Evolutionary conservation across 257 asterid species (phyloP).

Genomic region (Petunia secreta): DNA sequence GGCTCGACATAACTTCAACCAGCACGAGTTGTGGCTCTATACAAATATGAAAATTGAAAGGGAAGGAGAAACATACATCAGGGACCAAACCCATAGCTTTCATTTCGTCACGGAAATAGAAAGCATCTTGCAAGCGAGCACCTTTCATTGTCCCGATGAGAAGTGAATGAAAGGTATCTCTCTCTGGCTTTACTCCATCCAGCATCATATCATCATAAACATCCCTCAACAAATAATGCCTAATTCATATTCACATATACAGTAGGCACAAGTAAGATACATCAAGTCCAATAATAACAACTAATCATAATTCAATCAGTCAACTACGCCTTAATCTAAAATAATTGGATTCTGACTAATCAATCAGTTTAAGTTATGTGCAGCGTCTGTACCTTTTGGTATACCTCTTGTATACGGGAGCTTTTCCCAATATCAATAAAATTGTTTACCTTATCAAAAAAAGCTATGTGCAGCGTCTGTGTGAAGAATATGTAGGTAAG

Average conservation of each 20-base stretch:
- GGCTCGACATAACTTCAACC: background rate
- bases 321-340: background rate
- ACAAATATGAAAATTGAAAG: constrained; percentile 5
- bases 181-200: constrained; percentile 97
- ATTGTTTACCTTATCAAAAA: too few relatives aligned
- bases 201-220: constrained; percentile 97
- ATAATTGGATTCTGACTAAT: too few relatives aligned
- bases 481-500: too few relatives aligned
- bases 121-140: constrained; percentile 82
- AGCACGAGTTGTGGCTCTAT: constrained; percentile 15
- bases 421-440: too few relatives aligned
- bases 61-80: constrained; percentile 59
- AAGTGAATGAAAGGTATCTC: constrained; percentile 92
- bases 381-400: too few relatives aligned
- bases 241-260: background rate
- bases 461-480: too few relatives aligned
- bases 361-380: too few relatives aligned
- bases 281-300: background rate
- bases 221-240: constrained; percentile 85
- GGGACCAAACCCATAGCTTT: constrained; percentile 87
- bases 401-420: too few relatives aligned
- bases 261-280: background rate
- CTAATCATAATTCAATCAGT: constrained; percentile 15
- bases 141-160: constrained; percentile 94
- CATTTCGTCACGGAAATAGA: constrained; percentile 91